Conservation (phyloP, 495 filamentous ascomycete species). For the Penicillium canescens region DNA sequence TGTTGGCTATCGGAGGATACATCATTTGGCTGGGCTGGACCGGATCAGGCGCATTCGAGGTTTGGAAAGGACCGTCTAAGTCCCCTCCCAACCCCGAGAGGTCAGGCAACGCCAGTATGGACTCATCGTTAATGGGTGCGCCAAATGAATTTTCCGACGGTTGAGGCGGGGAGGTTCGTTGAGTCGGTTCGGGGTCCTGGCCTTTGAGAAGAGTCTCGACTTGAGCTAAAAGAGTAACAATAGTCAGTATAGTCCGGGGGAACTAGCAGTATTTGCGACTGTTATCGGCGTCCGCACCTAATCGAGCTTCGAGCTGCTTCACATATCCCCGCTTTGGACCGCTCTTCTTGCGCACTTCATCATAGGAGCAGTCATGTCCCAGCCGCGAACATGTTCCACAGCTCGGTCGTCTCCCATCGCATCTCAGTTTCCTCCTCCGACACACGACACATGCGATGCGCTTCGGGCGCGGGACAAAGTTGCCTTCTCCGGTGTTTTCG, state of each 20-base stretch:
- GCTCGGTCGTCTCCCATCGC: slow-evolving; percentile 70
- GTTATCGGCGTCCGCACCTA: slow-evolving; percentile 60
- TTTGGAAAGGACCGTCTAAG: slow-evolving; percentile 23
- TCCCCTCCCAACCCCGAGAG: slow-evolving; percentile 24
- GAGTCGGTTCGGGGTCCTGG: slow-evolving; percentile 32
- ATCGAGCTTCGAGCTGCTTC: slow-evolving; percentile 90
- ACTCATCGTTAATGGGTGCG: slow-evolving; percentile 24
- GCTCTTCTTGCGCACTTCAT: slow-evolving; percentile 96
- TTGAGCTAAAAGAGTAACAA: slow-evolving; percentile 62
- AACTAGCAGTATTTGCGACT: background rate
- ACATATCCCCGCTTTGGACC: slow-evolving; percentile 98
- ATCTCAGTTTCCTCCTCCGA: slow-evolving; percentile 87
- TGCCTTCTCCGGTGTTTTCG: slow-evolving; percentile 51
- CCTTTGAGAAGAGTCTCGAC: slow-evolving; percentile 90
- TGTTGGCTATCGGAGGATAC: slow-evolving; percentile 22
- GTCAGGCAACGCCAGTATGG: slow-evolving; percentile 24
- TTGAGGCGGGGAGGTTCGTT: slow-evolving; percentile 19
- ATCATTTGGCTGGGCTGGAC: slow-evolving; percentile 18
- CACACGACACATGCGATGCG: slow-evolving; percentile 97
- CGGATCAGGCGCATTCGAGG: slow-evolving; percentile 27
- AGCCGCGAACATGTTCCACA: slow-evolving; percentile 91
- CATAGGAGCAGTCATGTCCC: slow-evolving; percentile 89
- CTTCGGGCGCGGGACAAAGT: slow-evolving; percentile 77
- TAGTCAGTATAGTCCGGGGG: slow-evolving; percentile 14
- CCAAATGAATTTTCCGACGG: slow-evolving; percentile 25